Evolutionary conservation across 139 green algal species (phyloP), one percentile per base, ranked within the genome.

Genomic region (Spirogloea muscicola): DNA sequence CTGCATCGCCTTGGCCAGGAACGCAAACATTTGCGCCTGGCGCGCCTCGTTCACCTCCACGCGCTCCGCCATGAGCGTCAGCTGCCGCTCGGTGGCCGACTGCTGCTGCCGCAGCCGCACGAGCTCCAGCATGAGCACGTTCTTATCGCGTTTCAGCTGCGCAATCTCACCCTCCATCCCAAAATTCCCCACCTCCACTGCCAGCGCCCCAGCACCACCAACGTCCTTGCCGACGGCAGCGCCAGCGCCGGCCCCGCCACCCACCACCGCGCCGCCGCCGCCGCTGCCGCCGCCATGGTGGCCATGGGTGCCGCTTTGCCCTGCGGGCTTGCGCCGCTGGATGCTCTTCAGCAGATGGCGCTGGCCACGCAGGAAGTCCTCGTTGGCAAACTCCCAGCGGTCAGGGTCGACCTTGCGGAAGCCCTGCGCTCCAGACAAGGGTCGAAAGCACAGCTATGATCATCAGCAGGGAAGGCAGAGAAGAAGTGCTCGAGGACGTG

Each of bases 371-470:
- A 73, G 43, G 61, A 98, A 98, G 64, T 90, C 77, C 49, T 96
- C 89, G 55, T 97, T 97, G n/a, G 90, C 85, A 86, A 98, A 98
- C 87, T 98, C 89, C 91, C 92, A 98, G 2, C 89, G 83, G 81
- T 98, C 94, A 13, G 94, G 91, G 71, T 98, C 89, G 5, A 94
- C 85, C 68, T 98, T 98, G 9, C 91, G 84, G 74, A 98, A 98
- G 43, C 94, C 74, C 71, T 79, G 71, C 1, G n/a, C n/a, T n/a
- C n/a, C n/a, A n/a, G n/a, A n/a, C n/a, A n/a, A n/a, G n/a, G n/a
- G n/a, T n/a, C n/a, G n/a, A n/a, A n/a, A n/a, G n/a, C n/a, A n/a
- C n/a, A n/a, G n/a, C n/a, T n/a, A n/a, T n/a, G n/a, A n/a, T n/a
- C n/a, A n/a, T n/a, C n/a, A n/a, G n/a, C n/a, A n/a, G n/a, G n/a